Base-by-base conservation (phyloP, 75 land plant genomes). In the Selaginella tamariscina region DNA sequence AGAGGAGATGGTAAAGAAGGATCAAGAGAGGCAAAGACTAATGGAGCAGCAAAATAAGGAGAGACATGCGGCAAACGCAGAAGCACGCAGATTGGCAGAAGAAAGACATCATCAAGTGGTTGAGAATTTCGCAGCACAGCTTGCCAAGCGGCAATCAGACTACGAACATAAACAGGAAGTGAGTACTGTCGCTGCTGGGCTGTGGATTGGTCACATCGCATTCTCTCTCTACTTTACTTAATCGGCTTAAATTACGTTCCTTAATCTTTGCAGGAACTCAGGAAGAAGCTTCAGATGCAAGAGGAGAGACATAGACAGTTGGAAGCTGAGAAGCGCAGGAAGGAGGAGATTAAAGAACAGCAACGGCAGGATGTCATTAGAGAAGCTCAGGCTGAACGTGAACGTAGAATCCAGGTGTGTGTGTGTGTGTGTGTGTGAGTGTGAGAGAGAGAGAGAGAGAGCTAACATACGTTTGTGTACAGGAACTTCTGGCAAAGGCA, bases 371-470 rank as follows among this genome's bases (percentile, higher is more conserved):
- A 70, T 20, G 71, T 70, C 31, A 59, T 70, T 24, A 70, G 65
- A 33, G 71, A 70, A 70, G 71, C 71, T 13, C 62, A 56, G 31
- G 64, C 62, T n/a, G 71, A 70, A 22, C 30, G 71, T 30, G 71
- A 70, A 13, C 55, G 71, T n/a, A 56, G 71, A 1, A 64, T 70
- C 20, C 65, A 70, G 71, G 71, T 70, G 55, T 1, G 32, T 29
- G 65, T n/a, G n/a, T n/a, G n/a, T n/a, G n/a, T n/a, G n/a, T n/a
- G n/a, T n/a, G n/a, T n/a, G n/a, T n/a, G n/a, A n/a, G n/a, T n/a
- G n/a, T n/a, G n/a, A n/a, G n/a, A n/a, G n/a, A n/a, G n/a, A n/a
- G n/a, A n/a, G n/a, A n/a, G n/a, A n/a, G n/a, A n/a, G n/a, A n/a
- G n/a, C n/a, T n/a, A n/a, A n/a, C n/a, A n/a, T n/a, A n/a, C n/a